Base-by-base conservation (phyloP, 345 rosid genomes). In the Boechera retrofracta region DNA sequence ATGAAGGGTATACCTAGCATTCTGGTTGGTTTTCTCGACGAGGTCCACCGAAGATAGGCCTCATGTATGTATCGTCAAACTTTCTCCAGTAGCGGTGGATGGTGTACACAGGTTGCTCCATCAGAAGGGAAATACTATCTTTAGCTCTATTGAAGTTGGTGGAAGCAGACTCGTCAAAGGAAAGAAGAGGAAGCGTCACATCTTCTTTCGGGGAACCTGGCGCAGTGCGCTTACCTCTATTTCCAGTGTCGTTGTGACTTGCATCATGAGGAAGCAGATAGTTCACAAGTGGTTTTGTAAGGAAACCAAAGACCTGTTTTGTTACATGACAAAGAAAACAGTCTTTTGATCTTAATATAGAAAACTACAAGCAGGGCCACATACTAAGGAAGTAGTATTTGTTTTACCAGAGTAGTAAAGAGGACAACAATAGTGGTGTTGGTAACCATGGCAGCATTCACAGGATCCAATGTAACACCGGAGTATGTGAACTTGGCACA, bases 11-110 rank as follows among this genome's bases (percentile, higher is more conserved):
- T 48, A 41, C 75, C 81, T 86, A 86, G 82, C 93, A 87, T 60
- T 81, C 83, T 11, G 82, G 71, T 39, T 9, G 83, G 72, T 32
- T 29, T 66, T 64, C 71, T 60, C 5, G 73, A 52, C 10, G 64
- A 59, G 97, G 88, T 63, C 95, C 97, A 16, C 97, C 97, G 3
- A 94, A 94, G 44, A 88, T 51, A 11, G 98, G 98, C 71, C 97
- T 89, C 98, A 94, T 91, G 81, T 90, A 90, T 12, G 77, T 73
- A 67, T 94, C 86, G 5, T 94, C 97, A 0, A 94, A 90, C 83
- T 82, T 86, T 73, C 89, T 94, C 98, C 98, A 91, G 82, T 89
- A 90, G 69, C 77, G 84, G 79, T 94, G 97, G 38, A 89, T 79
- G 15, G 94, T 94, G 68, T 87, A 89, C 10, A 86, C 91, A 13